A percentile compares a stretch with the other conserved stretches of the same genome.
These are phyloP conservation scores for Metschnikowia orientalis DNA, from an alignment of 805 yeast species.

Conservation along the genomic window DNA sequence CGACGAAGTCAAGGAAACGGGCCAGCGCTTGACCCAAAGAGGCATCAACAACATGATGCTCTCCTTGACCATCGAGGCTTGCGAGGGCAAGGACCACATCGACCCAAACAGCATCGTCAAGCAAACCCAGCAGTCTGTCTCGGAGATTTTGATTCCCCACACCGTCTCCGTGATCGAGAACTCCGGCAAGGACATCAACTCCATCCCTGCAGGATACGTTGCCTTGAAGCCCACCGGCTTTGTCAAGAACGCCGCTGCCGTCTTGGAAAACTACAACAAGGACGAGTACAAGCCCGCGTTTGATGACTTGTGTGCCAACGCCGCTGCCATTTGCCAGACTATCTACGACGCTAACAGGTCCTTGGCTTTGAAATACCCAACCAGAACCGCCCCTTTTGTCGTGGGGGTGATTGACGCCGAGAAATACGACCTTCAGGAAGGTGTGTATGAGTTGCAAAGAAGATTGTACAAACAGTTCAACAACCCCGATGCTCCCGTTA, in stretches of 20 bases:
- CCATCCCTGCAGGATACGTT: constrained; percentile 84
- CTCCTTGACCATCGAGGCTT: constrained; percentile 89
- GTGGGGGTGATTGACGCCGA: constrained; percentile 89
- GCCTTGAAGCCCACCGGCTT: constrained; percentile 94
- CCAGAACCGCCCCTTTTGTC: constrained; percentile 66
- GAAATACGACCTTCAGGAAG: constrained; percentile 80
- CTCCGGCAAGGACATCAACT: constrained; percentile 47
- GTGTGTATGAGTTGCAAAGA: constrained; percentile 88
- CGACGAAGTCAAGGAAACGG: constrained; percentile 66
- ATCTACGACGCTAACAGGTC: constrained; percentile 49
- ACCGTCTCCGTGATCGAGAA: constrained; percentile 53
- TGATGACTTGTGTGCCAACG: constrained; percentile 58
- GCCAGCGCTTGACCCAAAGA: constrained; percentile 57
- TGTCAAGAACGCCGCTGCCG: constrained; percentile 69
- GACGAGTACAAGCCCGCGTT: constrained; percentile 42
- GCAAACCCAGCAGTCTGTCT: constrained; percentile 64
- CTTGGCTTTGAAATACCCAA: constrained; percentile 51
- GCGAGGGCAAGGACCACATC: constrained; percentile 68
- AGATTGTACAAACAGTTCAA: constrained; percentile 72
- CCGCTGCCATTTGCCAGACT: constrained; percentile 57
- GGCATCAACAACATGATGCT: constrained; percentile 94
- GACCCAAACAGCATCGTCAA: constrained; percentile 56
- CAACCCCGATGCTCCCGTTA: constrained; percentile 49
- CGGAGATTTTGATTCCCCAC: constrained; percentile 66
- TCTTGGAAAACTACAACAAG: constrained; percentile 58